Evolutionary conservation across 805 yeast species (phyloP).

Genomic region (Metschnikowia chrysomelidarum): DNA sequence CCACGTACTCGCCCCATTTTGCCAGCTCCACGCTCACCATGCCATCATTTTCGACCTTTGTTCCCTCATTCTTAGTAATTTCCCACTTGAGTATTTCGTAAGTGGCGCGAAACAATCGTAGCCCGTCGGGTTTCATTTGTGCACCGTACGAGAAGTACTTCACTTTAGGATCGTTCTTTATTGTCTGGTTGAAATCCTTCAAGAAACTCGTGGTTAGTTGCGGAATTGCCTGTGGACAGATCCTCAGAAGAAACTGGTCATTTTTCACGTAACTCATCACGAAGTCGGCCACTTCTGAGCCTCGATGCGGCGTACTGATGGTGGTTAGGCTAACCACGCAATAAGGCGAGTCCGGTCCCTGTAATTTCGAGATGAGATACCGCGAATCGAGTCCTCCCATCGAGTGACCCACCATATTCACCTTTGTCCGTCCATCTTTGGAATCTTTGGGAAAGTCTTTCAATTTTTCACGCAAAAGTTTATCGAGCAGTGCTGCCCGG

Average conservation of each 20-base stretch:
- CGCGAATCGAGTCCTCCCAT: conserved; percentile 94
- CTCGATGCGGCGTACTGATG: conserved; percentile 84
- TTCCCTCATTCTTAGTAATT: conserved; percentile 16
- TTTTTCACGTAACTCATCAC: conserved; percentile 38
- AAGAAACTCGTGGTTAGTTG: conserved; percentile 63
- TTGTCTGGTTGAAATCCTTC: conserved; percentile 50
- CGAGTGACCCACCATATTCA: conserved; percentile 83
- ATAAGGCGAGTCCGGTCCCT: conserved; percentile 36
- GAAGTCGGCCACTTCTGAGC: conserved; percentile 79
- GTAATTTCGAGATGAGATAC: conserved; percentile 60
- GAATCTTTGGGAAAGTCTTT: conserved; percentile 16
- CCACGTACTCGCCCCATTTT: conserved; percentile 81
- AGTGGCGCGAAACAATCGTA: conserved; percentile 57
- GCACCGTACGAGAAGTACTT: conserved; percentile 85
- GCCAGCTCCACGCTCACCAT: conserved; percentile 76
- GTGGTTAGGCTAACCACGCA: conserved; percentile 77
- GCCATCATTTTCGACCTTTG: conserved; percentile 74
- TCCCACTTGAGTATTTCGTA: conserved; percentile 56
- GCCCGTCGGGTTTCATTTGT: conserved; percentile 58
- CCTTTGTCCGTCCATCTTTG: conserved; percentile 37
- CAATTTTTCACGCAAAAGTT: conserved; percentile 42
- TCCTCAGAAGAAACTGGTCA: conserved; percentile 15
- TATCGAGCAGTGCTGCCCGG: conserved; percentile 59
- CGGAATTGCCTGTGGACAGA: conserved; percentile 43
- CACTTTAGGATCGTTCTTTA: conserved; percentile 58